Percentiles rank a stretch among this genome's conserved stretches.
Evolutionary conservation across 495 filamentous ascomycete genomes (phyloP).

Genomic region (Xanthoparmelia taractica): DNA sequence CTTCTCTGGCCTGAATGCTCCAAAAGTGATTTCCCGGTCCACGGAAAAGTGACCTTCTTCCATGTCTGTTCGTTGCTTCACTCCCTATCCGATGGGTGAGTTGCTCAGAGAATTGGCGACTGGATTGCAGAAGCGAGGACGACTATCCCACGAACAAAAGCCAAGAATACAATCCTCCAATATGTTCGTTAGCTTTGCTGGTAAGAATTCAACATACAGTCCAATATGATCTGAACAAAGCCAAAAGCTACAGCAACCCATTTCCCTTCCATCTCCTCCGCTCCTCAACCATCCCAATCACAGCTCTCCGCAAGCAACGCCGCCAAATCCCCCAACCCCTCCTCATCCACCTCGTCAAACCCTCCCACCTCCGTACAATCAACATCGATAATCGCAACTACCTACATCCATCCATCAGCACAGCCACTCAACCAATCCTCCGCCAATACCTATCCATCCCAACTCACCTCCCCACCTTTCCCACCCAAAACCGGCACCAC

Average conservation of each 20-base stretch:
- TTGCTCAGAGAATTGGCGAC: neutral
- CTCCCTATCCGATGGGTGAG: neutral
- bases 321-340: slow-evolving; percentile 63
- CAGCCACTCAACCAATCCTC: neutral
- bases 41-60: neutral
- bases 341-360: slow-evolving; percentile 69
- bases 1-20: neutral
- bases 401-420: slow-evolving; percentile 35
- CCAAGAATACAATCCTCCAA: neutral
- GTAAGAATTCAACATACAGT: no score
- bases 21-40: neutral
- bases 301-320: slow-evolving; percentile 55
- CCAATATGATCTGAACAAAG: neutral
- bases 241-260: neutral
- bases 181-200: neutral
- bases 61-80: neutral
- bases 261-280: neutral
- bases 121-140: neutral
- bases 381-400: slow-evolving; percentile 85
- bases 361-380: slow-evolving; percentile 65
- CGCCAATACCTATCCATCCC: neutral
- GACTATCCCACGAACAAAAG: neutral
- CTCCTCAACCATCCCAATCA: slow-evolving; percentile 34
- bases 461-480: slow-evolving; percentile 44
- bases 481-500: slow-evolving; percentile 76